phyloP scores from a whole-genome alignment of 2,329 filamentous ascomycete genomes.

The Xylaria digitata region DNA sequence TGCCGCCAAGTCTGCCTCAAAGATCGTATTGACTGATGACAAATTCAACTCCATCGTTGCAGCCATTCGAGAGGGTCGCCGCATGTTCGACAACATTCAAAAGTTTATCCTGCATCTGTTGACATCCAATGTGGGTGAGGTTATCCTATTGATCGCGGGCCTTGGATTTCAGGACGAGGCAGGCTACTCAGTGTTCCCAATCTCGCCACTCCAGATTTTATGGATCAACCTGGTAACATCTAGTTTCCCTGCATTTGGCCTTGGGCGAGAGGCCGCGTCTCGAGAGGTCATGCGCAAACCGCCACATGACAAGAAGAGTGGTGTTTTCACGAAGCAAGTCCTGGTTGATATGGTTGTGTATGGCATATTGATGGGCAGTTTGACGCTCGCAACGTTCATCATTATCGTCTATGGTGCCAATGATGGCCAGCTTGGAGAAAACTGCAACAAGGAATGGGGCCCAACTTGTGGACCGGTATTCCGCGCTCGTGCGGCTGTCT shows the following conservation, averaged over 20 bases:
- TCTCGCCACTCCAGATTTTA: constrained; percentile 86
- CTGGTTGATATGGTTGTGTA: constrained; percentile 84
- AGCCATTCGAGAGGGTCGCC: constrained; percentile 83
- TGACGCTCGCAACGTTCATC: constrained; percentile 73
- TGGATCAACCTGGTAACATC: constrained; percentile 97
- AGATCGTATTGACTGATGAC: constrained; percentile 87
- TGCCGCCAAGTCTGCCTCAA: constrained; percentile 84
- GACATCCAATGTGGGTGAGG: constrained; percentile 85
- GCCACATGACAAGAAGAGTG: constrained; percentile 74
- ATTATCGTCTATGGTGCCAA: constrained; percentile 71
- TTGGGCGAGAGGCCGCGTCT: constrained; percentile 81
- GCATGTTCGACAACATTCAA: constrained; percentile 90
- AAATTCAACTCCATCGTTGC: constrained; percentile 89
- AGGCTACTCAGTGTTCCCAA: constrained; percentile 83
- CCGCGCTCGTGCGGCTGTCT: constrained; percentile 77
- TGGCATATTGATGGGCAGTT: constrained; percentile 79
- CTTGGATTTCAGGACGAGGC: constrained; percentile 80
- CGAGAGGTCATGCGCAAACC: constrained; percentile 83
- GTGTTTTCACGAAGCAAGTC: constrained; percentile 82
- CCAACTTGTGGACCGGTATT: constrained; percentile 70
- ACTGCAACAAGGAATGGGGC: constrained; percentile 72
- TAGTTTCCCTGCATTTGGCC: constrained; percentile 86
- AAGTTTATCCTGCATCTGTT: constrained; percentile 87
- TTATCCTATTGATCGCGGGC: constrained; percentile 82
- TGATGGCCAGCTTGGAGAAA: constrained; percentile 64